Evolutionary conservation across 352 stramenopile genomes (phyloP).

Genomic region (Thalassiosira allenii): DNA sequence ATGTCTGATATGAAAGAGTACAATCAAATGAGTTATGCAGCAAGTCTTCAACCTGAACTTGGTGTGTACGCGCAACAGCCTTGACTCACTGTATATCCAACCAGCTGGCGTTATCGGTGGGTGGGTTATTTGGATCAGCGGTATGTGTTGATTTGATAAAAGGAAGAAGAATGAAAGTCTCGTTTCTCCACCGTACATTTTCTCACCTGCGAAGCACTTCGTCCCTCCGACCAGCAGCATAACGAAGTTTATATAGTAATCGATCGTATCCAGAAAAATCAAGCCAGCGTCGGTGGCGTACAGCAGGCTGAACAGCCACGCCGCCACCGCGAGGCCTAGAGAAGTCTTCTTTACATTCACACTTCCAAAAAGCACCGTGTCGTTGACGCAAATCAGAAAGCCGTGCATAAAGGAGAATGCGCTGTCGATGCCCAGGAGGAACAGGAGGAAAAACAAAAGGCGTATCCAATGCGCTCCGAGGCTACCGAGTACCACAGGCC

Average conservation of each 20-base stretch:
- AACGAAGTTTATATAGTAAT: conserved; percentile 85
- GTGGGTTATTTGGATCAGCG: conserved; percentile 4
- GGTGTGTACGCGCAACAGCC: too few relatives aligned
- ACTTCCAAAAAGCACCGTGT: conserved; percentile 35
- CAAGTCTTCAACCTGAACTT: too few relatives aligned
- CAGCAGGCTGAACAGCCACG: conserved; percentile 59
- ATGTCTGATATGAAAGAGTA: too few relatives aligned
- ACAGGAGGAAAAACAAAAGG: conserved; percentile 79
- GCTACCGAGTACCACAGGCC: conserved; percentile 67
- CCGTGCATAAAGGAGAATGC: conserved; percentile 73
- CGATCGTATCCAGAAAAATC: conserved; percentile 75
- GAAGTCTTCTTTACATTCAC: conserved; percentile 31
- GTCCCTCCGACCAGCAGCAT: conserved; percentile 77
- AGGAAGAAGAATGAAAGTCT: too few relatives aligned
- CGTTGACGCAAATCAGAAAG: conserved; percentile 44
- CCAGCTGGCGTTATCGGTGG: conserved; percentile 4
- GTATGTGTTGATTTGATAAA: too few relatives aligned
- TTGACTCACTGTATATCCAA: conserved; percentile 1
- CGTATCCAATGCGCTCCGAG: conserved; percentile 67
- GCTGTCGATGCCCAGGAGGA: conserved; percentile 76
- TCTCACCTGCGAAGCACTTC: conserved; percentile 69
- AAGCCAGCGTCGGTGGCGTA: conserved; percentile 78
- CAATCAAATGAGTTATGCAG: too few relatives aligned
- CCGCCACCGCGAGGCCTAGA: conserved; percentile 40
- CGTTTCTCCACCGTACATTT: too few relatives aligned